Evolutionary conservation across 2,329 filamentous ascomycete genomes (phyloP).

Genomic region (Fusarium nematophilum): DNA sequence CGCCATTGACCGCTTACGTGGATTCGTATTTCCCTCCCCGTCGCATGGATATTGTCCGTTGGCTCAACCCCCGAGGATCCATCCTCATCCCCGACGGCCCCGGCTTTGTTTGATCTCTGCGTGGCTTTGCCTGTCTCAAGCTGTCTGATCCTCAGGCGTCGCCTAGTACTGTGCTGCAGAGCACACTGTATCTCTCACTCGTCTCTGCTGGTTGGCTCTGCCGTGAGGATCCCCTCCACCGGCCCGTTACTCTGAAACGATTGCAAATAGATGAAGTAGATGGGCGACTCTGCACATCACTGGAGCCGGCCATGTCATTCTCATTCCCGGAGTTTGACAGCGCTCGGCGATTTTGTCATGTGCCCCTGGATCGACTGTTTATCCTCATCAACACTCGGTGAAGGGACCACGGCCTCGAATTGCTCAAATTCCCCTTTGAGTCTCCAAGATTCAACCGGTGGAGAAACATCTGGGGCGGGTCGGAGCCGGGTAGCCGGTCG

Average conservation of each 20-base stretch:
- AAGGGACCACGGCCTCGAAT: slow-evolving; percentile 16
- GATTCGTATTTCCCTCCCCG: slow-evolving; percentile 21
- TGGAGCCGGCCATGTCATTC: slow-evolving; percentile 22
- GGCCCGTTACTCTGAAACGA: slow-evolving; percentile 32
- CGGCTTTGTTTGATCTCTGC: slow-evolving; percentile 14
- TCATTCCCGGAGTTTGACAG: slow-evolving; percentile 23
- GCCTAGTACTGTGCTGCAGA: slow-evolving; percentile 14
- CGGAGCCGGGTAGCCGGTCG: slow-evolving; percentile 5
- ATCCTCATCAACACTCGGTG: slow-evolving; percentile 36
- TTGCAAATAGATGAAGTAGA: slow-evolving; percentile 23
- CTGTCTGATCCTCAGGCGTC: slow-evolving; percentile 13
- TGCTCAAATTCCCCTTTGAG: too few species aligned
- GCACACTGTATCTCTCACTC: slow-evolving; percentile 37
- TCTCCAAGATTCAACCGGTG: too few species aligned
- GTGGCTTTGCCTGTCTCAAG: slow-evolving; percentile 25
- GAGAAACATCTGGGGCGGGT: slow-evolving; percentile 19
- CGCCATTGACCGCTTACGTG: slow-evolving; percentile 29
- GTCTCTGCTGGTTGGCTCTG: slow-evolving; percentile 31
- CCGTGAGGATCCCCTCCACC: slow-evolving; percentile 3
- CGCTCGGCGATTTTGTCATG: slow-evolving; percentile 19
- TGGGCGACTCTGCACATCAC: slow-evolving; percentile 33
- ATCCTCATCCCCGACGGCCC: slow-evolving; percentile 12
- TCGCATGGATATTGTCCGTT: slow-evolving; percentile 2
- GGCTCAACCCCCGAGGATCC: slow-evolving; percentile 15
- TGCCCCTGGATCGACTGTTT: slow-evolving; percentile 27